A percentile compares a stretch with the other conserved stretches of the same genome.
Conservation (phyloP, 1,284 basidiomycete genomes). For the Ganoderma lingzhi region DNA sequence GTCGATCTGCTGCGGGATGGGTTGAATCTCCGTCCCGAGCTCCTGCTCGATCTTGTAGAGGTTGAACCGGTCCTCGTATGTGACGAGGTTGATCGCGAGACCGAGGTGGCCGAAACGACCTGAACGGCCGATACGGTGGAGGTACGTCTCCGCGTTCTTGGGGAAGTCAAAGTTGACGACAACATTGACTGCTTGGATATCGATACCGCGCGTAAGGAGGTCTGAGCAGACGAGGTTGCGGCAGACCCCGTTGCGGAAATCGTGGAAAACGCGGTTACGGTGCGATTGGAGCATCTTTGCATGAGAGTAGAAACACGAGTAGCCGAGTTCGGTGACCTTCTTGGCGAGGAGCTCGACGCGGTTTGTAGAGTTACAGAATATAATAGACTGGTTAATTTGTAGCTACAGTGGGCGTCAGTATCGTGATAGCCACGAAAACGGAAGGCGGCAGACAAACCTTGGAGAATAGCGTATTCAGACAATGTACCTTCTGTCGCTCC, state of each 20-base stretch:
- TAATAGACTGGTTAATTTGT: constrained; percentile 99
- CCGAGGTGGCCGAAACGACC: constrained; percentile 98
- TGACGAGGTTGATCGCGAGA: constrained; percentile 96
- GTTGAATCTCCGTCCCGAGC: constrained; percentile 96
- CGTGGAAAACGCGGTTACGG: constrained; percentile 99
- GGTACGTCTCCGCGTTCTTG: constrained; percentile 98
- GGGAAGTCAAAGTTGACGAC: constrained; percentile 99
- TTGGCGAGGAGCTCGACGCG: constrained; percentile 98
- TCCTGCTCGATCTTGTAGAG: constrained; percentile 98
- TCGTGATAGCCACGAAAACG: constrained; percentile 24
- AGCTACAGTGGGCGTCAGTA: constrained; percentile 59
- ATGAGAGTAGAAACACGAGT: constrained; percentile 99
- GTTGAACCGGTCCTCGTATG: constrained; percentile 98
- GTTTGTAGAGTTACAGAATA: constrained; percentile 99
- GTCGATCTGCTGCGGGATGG: constrained; percentile 93
- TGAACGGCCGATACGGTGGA: constrained; percentile 97
- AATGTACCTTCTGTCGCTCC: constrained; percentile 99
- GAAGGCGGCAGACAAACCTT: constrained; percentile 62
- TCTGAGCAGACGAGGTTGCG: constrained; percentile 98
- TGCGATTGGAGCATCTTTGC: constrained; percentile 99
- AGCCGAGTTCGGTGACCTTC: constrained; percentile 99
- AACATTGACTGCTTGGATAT: constrained; percentile 99
- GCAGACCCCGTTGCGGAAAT: constrained; percentile 98
- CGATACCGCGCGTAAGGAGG: constrained; percentile 97
- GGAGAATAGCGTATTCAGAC: constrained; percentile 96